These are phyloP conservation scores for Schizothecium vesticola DNA, from an alignment of 495 filamentous ascomycete species.

Conservation along the genomic window DNA sequence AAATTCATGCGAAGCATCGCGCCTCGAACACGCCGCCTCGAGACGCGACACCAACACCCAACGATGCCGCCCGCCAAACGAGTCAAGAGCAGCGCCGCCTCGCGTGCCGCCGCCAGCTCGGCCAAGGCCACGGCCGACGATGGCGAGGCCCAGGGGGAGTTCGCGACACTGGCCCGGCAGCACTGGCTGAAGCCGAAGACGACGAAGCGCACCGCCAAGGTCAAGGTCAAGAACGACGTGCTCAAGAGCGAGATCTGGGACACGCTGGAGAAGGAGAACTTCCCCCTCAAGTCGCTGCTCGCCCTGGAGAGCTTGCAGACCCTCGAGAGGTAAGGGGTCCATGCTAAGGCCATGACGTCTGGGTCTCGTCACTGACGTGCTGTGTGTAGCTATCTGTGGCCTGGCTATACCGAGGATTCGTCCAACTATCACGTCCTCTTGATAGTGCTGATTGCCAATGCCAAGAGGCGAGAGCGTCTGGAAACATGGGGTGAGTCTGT, in stretches of 20 bases:
- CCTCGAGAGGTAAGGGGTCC: constrained; percentile 64
- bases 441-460: constrained; percentile 76
- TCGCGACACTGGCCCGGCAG: constrained; percentile 74
- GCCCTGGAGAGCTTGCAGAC: constrained; percentile 86
- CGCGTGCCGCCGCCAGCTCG: constrained; percentile 34
- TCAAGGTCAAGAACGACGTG: constrained; percentile 78
- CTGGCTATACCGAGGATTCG: constrained; percentile 79
- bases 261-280: constrained; percentile 71
- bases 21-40: constrained; percentile 5
- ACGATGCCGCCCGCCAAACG: constrained; percentile 47
- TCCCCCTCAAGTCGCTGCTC: constrained; percentile 70
- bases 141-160: constrained; percentile 70
- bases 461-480: constrained; percentile 81
- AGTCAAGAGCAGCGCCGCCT: constrained; percentile 39
- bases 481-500: constrained; percentile 62
- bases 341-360: neutral
- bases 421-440: constrained; percentile 88
- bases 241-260: constrained; percentile 91
- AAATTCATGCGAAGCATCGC: constrained; percentile 16
- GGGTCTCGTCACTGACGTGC: constrained; percentile 17
- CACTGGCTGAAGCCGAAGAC: constrained; percentile 81
- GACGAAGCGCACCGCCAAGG: constrained; percentile 44
- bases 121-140: constrained; percentile 38
- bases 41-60: constrained; percentile 16
- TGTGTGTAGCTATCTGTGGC: constrained; percentile 84